phyloP scores from a whole-genome alignment of 2,329 filamentous ascomycete genomes.

The Alternaria tenuissima region DNA sequence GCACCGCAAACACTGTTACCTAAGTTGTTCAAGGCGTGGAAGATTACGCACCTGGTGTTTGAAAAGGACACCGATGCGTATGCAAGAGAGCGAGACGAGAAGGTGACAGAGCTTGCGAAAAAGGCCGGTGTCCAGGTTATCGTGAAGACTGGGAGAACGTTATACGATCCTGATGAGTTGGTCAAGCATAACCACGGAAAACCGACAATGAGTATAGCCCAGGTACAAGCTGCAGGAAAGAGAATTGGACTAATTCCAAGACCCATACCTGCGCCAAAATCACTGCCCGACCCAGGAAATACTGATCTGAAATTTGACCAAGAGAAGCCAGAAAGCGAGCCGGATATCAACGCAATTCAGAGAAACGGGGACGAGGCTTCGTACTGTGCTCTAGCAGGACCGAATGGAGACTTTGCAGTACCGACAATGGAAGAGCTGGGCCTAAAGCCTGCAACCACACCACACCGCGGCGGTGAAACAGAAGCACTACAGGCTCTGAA shows the following conservation, averaged over 20 bases:
- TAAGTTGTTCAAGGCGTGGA: constrained; percentile 77
- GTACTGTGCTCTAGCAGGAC: constrained; percentile 70
- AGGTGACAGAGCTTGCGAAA: constrained; percentile 66
- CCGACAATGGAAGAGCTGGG: constrained; percentile 76
- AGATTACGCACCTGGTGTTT: constrained; percentile 78
- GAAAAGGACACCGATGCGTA: constrained; percentile 82
- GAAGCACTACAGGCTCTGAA: constrained; percentile 67
- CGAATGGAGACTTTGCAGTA: constrained; percentile 72
- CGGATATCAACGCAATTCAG: constrained; percentile 68
- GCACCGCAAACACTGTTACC: constrained; percentile 74
- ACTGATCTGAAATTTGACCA: constrained; percentile 68
- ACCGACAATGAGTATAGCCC: constrained; percentile 77
- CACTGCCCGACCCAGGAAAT: constrained; percentile 71
- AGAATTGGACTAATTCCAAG: constrained; percentile 69
- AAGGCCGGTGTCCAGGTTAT: constrained; percentile 74
- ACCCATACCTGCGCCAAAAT: constrained; percentile 67
- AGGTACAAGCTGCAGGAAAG: constrained; percentile 67
- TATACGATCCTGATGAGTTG: constrained; percentile 77
- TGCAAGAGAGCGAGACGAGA: constrained; percentile 68
- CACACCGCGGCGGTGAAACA: constrained; percentile 75
- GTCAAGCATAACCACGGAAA: constrained; percentile 71
- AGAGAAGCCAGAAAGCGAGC: constrained; percentile 58
- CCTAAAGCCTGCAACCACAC: constrained; percentile 66
- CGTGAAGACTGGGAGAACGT: constrained; percentile 69
- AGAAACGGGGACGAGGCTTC: constrained; percentile 64